Base-by-base conservation (phyloP, 805 yeast species). In the Lipomyces lipofer region DNA sequence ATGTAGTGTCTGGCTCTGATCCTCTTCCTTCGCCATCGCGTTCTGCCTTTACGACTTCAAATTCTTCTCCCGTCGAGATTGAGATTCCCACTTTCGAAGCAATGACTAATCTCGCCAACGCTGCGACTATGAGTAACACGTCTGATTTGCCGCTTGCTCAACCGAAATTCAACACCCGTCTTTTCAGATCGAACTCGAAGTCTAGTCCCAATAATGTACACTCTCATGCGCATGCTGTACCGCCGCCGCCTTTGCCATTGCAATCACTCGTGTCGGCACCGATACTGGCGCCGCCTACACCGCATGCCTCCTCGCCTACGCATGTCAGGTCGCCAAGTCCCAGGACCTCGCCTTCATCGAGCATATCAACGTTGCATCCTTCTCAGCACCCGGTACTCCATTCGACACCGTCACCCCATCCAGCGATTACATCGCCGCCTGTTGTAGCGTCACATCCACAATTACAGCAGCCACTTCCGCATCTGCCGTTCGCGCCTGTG, bases 51-150 rank as follows among this genome's bases (percentile, higher is more conserved):
- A 40, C 58, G 27, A 39, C 35, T 5, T 36, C 40, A 8, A 36
- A 25, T 19, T 43, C 65, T 8, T 59, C 66, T 15, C 60, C 66
- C 12, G 64, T 61, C 53, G 62, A 58, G 48, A 65, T 65, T 33
- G 69, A 65, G 44, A 64, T 66, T 19, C 69, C 68, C 8, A 60
- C 66, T 12, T 58, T 64, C 45, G 69, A 66, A 40, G 62, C 58
- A 30, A 51, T 66, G 59, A 49, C 62, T 43, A 56, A 54, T 44
- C 38, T 61, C 50, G 54, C 39, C 25, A 39, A 56, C 25, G 53
- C 63, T 17, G 47, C 54, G 7, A 15, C 62, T 8, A 40, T 51
- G 21, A 51, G 56, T 2, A 36, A 15, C 40, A 36, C n/a, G 5
- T 12, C 25, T 6, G 40, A 36, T 9, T 15, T n/a, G n/a, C 12